These are phyloP conservation scores for Gaultheria prostrata DNA, from an alignment of 148 eudicot species.

Conservation along the genomic window DNA sequence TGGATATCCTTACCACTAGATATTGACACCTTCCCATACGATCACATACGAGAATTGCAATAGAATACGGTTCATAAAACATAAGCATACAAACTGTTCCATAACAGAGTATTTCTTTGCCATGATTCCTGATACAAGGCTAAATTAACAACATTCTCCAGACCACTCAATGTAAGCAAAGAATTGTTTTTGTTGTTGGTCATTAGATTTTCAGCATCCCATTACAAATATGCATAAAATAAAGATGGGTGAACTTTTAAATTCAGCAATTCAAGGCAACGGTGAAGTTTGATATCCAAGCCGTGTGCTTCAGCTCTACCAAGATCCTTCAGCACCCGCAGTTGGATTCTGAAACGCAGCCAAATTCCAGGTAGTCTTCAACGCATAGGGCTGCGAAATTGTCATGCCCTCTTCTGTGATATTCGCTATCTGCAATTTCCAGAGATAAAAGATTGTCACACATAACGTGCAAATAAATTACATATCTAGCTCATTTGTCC, in stretches of 20 bases:
- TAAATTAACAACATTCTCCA: neutral
- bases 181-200: neutral
- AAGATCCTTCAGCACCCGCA: constrained; percentile 78
- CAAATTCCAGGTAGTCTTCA: constrained; percentile 79
- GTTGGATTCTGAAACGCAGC: constrained; percentile 75
- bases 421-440: constrained; percentile 63
- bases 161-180: neutral
- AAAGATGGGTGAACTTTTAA: neutral
- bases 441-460: neutral
- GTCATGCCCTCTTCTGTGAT: constrained; percentile 75
- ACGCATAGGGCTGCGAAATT: constrained; percentile 64
- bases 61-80: neutral
- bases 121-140: neutral
- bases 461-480: neutral
- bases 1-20: neutral
- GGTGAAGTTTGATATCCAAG: constrained; percentile 1
- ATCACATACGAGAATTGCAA: neutral
- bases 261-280: neutral
- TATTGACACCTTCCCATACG: neutral
- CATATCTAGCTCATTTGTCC: neutral
- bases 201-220: constrained; percentile 1
- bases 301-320: constrained; percentile 35
- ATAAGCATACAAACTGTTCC: neutral
- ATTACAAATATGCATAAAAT: neutral
- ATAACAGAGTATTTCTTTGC: neutral